Evolutionary conservation across 805 yeast genomes (phyloP).

Genomic region (Ogataea nakhonphanomensis): DNA sequence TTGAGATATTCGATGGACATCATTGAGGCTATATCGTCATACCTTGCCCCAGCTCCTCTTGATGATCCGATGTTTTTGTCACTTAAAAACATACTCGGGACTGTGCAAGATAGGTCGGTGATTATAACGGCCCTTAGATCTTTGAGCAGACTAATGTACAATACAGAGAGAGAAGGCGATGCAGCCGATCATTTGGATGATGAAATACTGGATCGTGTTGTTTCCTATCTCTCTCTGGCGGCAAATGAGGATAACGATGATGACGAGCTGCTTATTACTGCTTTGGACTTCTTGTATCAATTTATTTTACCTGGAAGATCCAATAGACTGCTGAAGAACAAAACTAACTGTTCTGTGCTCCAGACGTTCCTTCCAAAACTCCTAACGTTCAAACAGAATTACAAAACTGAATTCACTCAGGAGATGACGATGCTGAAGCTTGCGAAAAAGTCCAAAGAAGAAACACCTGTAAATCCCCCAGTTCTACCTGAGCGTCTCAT

Average conservation of each 20-base stretch:
- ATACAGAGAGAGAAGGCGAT: slow-evolving; percentile 40
- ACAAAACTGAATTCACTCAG: slow-evolving; percentile 33
- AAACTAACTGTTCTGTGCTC: slow-evolving; percentile 48
- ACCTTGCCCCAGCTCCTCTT: slow-evolving; percentile 68
- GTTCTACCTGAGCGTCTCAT: slow-evolving; percentile 47
- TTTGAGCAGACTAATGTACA: slow-evolving; percentile 72
- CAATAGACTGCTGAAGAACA: slow-evolving; percentile 45
- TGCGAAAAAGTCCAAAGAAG: slow-evolving; percentile 56
- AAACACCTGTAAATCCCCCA: slow-evolving; percentile 59
- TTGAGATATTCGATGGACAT: slow-evolving; percentile 70
- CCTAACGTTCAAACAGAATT: slow-evolving; percentile 45
- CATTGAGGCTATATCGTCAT: slow-evolving; percentile 79
- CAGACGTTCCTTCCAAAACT: slow-evolving; percentile 61
- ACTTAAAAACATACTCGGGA: slow-evolving; percentile 47
- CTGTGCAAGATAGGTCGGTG: slow-evolving; percentile 63
- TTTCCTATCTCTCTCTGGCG: slow-evolving; percentile 53
- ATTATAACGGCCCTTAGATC: slow-evolving; percentile 70
- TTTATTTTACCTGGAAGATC: slow-evolving; percentile 64
- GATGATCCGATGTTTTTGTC: slow-evolving; percentile 65
- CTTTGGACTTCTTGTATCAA: slow-evolving; percentile 80
- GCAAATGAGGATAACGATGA: slow-evolving; percentile 35
- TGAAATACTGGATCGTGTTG: slow-evolving; percentile 48
- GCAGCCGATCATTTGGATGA: slow-evolving; percentile 48
- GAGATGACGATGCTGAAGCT: slow-evolving; percentile 39
- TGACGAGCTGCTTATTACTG: slow-evolving; percentile 71